Conservation (phyloP, 805 yeast genomes). For the Starmerella apicola region DNA sequence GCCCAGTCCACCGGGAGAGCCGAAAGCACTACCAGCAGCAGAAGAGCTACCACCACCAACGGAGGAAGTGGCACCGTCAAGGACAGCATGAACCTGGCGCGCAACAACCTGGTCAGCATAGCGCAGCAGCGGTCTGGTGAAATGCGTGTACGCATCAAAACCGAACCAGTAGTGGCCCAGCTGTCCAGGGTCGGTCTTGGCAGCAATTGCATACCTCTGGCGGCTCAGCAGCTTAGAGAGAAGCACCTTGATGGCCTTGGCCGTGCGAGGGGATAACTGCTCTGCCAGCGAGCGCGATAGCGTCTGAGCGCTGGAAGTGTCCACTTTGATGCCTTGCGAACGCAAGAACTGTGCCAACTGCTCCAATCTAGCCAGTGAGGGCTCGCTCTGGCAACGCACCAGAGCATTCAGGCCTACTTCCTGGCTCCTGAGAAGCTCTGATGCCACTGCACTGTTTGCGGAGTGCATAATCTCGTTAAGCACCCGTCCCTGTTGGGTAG, state of each 20-base stretch:
- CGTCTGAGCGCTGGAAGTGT: slow-evolving; percentile 58
- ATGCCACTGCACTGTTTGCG: slow-evolving; percentile 78
- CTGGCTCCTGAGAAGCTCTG: slow-evolving; percentile 45
- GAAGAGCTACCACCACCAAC: too few species aligned
- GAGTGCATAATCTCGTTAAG: slow-evolving; percentile 66
- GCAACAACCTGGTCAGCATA: slow-evolving; percentile 90
- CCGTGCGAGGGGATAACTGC: slow-evolving; percentile 47
- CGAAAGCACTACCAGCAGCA: too few species aligned
- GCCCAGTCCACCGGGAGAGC: not conserved
- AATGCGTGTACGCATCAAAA: slow-evolving; percentile 79
- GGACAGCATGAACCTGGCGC: slow-evolving; percentile 66
- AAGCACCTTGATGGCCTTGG: slow-evolving; percentile 67
- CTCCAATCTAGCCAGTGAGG: slow-evolving; percentile 69
- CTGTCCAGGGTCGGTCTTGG: slow-evolving; percentile 66
- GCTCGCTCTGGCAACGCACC: slow-evolving; percentile 77
- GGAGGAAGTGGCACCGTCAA: slow-evolving; percentile 26
- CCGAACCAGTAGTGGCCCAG: slow-evolving; percentile 72
- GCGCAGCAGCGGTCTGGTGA: slow-evolving; percentile 82
- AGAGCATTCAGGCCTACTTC: slow-evolving; percentile 69
- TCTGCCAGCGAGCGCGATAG: slow-evolving; percentile 58
- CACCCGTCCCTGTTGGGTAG: slow-evolving; percentile 35
- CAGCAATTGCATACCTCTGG: slow-evolving; percentile 82
- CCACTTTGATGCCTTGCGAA: slow-evolving; percentile 42
- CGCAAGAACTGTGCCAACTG: slow-evolving; percentile 61
- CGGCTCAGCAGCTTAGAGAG: slow-evolving; percentile 70